These are phyloP conservation scores for Corylus avellana DNA, from an alignment of 306 rosid genomes.

Conservation along the genomic window DNA sequence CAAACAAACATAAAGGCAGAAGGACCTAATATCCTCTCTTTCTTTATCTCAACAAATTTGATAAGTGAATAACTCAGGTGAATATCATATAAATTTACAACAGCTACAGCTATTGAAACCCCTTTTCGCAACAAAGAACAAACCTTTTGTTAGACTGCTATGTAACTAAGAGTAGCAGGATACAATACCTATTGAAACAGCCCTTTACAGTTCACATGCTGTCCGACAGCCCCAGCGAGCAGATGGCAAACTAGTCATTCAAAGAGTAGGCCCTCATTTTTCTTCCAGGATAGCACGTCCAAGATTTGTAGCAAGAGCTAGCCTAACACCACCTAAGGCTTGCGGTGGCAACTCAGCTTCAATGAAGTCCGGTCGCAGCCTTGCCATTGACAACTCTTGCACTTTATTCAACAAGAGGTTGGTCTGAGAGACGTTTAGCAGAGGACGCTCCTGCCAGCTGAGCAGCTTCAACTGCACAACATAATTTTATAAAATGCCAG, in stretches of 20 bases:
- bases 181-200: background rate
- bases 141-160: background rate
- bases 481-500: constrained; percentile 7
- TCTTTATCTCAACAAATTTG: background rate
- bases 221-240: background rate
- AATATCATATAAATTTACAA: constrained; percentile 13
- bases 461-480: constrained; percentile 76
- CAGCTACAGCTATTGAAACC: background rate
- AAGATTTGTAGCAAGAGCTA: constrained; percentile 85
- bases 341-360: constrained; percentile 61
- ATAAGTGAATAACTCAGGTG: background rate
- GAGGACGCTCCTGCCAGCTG: constrained; percentile 74
- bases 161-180: background rate
- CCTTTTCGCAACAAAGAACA: background rate
- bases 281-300: constrained; percentile 87
- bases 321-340: constrained; percentile 66
- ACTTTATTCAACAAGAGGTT: constrained; percentile 77
- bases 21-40: background rate
- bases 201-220: background rate
- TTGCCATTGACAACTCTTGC: constrained; percentile 78
- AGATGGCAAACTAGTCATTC: background rate
- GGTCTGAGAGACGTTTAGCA: constrained; percentile 70
- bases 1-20: background rate
- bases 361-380: constrained; percentile 57
- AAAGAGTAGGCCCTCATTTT: constrained; percentile 11